Base-by-base conservation (phyloP, 2,329 filamentous ascomycete species). In the Colletotrichum musae region DNA sequence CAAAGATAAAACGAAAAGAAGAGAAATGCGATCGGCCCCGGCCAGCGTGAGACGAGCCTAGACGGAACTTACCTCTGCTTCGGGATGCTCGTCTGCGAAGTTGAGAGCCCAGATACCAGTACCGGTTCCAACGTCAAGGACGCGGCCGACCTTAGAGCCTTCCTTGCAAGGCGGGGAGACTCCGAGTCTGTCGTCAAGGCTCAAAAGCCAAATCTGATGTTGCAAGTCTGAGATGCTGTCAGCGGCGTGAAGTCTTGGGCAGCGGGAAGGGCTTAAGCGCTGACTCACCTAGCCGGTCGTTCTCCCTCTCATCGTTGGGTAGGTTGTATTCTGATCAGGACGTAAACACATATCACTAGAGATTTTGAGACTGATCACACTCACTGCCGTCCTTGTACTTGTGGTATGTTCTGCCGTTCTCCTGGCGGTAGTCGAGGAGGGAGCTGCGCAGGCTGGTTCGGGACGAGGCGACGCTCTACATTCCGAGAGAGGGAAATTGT, bases 191-290 rank as follows among this genome's bases (percentile, higher is more conserved):
- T 75, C 74, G 0, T 76, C 73, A 4, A 78, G 73, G 0, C 77
- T 80, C 2, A 81, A 71, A 1, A 71, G 60, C 54, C 78, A 79
- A 0, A 81, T 66, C 15, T 80, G 74, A 52, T 82, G 80, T 64
- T 80, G 77, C 0, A 82, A 67, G 57, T 82, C 79, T 76, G 12
- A 36, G 3, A n/a, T 36, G 6, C 28, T 32, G 28, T 32, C 28
- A 32, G 28, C 5, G 5, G 28, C 28, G 50, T 2, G 41, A 16
- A 5, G 41, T 43, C 16, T n/a, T 32, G n/a, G 18, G n/a, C 9
- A 9, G 45, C 2, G 13, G 18, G 9, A 24, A 24, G 21, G 6
- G 18, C 9, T 9, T 7, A 4, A 7, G 18, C 6, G 4, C 12
- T 4, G 18, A 50, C 5, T 18, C 28, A 62, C 60, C 64, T 5